These are phyloP conservation scores for Sextonia rubra DNA, from an alignment of 164 flowering plant genomes.

Conservation along the genomic window DNA sequence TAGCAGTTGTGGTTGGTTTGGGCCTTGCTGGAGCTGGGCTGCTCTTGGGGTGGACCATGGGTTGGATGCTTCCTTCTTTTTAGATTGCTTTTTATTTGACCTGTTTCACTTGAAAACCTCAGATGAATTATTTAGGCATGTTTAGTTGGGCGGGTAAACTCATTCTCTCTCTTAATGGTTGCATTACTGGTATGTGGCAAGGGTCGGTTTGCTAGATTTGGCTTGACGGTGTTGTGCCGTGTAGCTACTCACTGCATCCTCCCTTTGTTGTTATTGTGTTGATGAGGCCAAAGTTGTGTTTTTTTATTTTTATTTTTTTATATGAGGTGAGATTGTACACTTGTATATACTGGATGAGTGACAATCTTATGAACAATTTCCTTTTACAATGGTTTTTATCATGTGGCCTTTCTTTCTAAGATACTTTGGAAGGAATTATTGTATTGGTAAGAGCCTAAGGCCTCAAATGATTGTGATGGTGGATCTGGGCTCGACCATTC, in stretches of 20 bases:
- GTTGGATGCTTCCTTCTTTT: conserved; percentile 54
- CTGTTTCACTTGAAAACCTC: background rate
- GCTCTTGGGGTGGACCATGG: conserved; percentile 76
- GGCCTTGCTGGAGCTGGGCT: conserved; percentile 72
- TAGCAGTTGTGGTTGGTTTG: conserved; percentile 56
- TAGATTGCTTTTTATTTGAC: conserved; percentile 7
- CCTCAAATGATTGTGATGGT: background rate
- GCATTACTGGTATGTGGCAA: background rate
- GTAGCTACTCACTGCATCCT: background rate
- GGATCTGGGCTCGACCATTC: too few relatives aligned
- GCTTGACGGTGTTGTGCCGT: background rate
- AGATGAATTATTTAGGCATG: background rate
- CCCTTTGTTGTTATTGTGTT: background rate
- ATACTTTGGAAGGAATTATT: background rate
- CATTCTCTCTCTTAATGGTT: background rate
- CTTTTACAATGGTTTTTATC: background rate
- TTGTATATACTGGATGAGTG: background rate
- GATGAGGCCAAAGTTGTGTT: background rate
- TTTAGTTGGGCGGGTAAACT: background rate
- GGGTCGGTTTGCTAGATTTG: background rate
- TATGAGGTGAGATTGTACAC: background rate
- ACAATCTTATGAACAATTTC: background rate
- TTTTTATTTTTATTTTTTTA: background rate
- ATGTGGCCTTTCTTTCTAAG: background rate
- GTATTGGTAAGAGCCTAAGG: background rate